Evolutionary conservation across 2,329 filamentous ascomycete species (phyloP), one percentile per base, ranked within the genome.

Genomic region (Passalora sequoiae): DNA sequence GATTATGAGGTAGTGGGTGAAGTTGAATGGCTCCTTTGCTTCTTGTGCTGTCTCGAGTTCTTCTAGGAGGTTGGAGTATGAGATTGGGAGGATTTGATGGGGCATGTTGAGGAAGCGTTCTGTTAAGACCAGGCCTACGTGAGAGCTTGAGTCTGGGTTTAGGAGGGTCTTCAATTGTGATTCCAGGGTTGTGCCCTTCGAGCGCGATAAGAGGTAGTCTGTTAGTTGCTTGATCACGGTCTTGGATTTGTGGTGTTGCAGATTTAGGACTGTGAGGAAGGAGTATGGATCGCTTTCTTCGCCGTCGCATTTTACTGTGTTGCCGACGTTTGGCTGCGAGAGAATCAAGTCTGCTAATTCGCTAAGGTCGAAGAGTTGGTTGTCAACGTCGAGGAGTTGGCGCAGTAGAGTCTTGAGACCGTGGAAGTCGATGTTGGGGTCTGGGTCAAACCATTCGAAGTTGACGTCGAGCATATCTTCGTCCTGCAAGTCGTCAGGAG

Each of bases 391-490:
- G 65, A 98, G 83, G 30, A 98, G 80, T 67, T 98, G 92, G 47
- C 91, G 85, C 47, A 96, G 69, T 6, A 98, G 80, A 7, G 81
- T 84, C 67, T 96, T 96, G 57, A 94, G 78, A 46, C 92, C 92
- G 68, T 97, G 91, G 67, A 97, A 97, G 67, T 98, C 92, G 58
- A 94, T 77, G 6, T 85, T 80, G 2, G 86, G 76, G 58, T 92
- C 84, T 50, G 91, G 94, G 69, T 96, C 94, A 72, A 97, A 98
- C 86, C 89, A 97, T 71, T 98, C 92, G 60, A 98, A 98, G 54
- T 97, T 91, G 45, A 97, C 89, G 62, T 97, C 84, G 54, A 98
- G 81, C 65, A 91, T 84, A 63, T 95, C 86, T 60, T 89, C 84
- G 60, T 95, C 87, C 86, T 94, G 47, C 10, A 28, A 38, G 39